phyloP scores from a whole-genome alignment of 163 green algal genomes.

The Scenedesmus sp. region DNA sequence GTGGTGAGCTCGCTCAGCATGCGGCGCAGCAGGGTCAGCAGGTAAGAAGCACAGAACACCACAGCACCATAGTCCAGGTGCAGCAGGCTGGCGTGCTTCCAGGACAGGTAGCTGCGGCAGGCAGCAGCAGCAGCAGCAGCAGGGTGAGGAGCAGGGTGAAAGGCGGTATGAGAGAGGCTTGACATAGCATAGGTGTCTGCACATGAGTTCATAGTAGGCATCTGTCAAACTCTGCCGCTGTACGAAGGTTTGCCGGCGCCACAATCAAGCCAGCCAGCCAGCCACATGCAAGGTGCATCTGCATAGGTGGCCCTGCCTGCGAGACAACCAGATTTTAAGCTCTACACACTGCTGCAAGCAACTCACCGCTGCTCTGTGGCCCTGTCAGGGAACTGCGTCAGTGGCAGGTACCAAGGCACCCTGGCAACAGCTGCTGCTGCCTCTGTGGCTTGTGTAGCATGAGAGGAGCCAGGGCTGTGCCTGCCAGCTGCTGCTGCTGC shows the following conservation, averaged over 20 bases:
- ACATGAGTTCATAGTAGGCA: no score
- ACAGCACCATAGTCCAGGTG: conserved; percentile 31
- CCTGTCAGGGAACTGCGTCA: not conserved
- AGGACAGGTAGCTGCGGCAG: conserved; percentile 8
- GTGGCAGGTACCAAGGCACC: not conserved
- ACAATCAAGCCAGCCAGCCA: not conserved
- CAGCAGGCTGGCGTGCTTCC: conserved; percentile 35
- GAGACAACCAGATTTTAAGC: not conserved
- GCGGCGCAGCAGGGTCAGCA: conserved; percentile 27
- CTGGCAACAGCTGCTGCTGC: not conserved
- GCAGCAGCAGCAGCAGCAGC: not conserved
- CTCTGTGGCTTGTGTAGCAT: not conserved
- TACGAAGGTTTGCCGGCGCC: no score
- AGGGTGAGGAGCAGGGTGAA: not conserved
- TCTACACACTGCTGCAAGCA: not conserved
- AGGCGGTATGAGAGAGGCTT: no score
- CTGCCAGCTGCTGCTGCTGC: not conserved
- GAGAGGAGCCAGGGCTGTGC: not conserved
- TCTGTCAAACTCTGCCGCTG: no score
- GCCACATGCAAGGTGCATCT: no score
- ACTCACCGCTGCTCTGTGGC: not conserved
- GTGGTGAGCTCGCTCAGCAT: conserved; percentile 9
- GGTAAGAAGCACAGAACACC: conserved; percentile 17
- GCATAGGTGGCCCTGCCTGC: no score
- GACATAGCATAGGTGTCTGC: no score